Conservation (phyloP, 192 early-diverging fungal species). For the Ambispora gerdemannii region DNA sequence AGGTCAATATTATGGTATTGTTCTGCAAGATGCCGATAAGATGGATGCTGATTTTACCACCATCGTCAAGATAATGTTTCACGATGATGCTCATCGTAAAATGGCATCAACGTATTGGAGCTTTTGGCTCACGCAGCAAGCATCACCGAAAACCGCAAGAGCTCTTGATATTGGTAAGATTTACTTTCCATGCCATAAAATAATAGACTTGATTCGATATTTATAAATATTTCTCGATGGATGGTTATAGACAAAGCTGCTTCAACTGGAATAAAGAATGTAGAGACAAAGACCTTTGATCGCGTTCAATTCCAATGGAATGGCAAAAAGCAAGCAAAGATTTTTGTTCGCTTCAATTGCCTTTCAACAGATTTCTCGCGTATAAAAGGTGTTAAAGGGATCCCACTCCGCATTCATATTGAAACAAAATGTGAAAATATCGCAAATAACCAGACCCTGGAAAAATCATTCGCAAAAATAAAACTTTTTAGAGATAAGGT, state of each 20-base stretch:
- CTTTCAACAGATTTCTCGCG: conserved; percentile 76
- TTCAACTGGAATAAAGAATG: conserved; percentile 51
- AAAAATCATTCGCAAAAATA: conserved; percentile 59
- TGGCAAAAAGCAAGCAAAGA: conserved; percentile 58
- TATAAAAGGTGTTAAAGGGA: conserved; percentile 80
- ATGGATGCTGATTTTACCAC: conserved; percentile 51
- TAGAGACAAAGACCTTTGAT: conserved; percentile 63
- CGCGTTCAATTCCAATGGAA: conserved; percentile 70
- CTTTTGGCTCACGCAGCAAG: conserved; percentile 73
- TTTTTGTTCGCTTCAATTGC: conserved; percentile 69
- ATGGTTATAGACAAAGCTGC: conserved; percentile 45
- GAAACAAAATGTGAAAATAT: conserved; percentile 36
- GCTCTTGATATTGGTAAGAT: conserved; percentile 62
- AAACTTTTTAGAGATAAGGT: conserved; percentile 76
- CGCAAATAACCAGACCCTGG: conserved; percentile 35
- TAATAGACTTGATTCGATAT: too few species aligned
- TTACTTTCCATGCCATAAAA: too few species aligned
- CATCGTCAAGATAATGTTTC: conserved; percentile 63
- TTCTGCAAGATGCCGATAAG: conserved; percentile 47
- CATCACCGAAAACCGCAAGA: conserved; percentile 49
- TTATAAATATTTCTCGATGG: neutral
- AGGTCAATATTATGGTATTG: conserved; percentile 61
- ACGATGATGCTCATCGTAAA: conserved; percentile 65
- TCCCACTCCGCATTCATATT: conserved; percentile 59
- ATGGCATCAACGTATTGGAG: conserved; percentile 64